phyloP scores from a whole-genome alignment of 768 basidiomycete genomes.

The Rhodotorula diobovata region DNA sequence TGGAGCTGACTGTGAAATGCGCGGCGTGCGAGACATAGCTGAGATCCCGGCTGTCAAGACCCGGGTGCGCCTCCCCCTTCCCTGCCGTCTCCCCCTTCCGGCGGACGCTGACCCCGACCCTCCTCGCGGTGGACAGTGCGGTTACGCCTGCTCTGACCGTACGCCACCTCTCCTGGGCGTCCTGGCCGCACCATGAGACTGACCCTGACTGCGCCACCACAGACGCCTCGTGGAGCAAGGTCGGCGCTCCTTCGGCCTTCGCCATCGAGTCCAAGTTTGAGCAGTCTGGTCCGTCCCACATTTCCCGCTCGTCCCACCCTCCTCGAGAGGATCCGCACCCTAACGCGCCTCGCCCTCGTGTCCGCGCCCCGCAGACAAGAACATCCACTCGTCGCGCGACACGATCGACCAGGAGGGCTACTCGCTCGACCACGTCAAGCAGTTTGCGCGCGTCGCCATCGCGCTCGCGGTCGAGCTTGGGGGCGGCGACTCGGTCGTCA shows the following conservation, averaged over 20 bases:
- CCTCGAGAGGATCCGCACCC: neutral
- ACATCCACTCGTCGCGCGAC: constrained; percentile 39
- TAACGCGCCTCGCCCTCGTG: neutral
- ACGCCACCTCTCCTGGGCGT: neutral
- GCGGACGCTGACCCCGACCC: too few species aligned
- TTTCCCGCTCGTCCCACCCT: too few species aligned
- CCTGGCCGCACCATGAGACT: neutral
- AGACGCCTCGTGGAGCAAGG: constrained; percentile 34
- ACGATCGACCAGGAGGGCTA: constrained; percentile 40
- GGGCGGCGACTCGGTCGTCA: constrained; percentile 13
- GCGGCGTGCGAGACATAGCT: neutral
- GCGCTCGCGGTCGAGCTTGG: constrained; percentile 43
- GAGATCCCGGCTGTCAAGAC: constrained; percentile 18
- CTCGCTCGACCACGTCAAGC: constrained; percentile 43
- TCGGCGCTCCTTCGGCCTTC: constrained; percentile 40
- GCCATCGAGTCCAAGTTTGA: constrained; percentile 37
- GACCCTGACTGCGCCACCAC: neutral
- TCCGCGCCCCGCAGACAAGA: neutral
- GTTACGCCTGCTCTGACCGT: constrained; percentile 43
- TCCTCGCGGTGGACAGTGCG: constrained; percentile 23
- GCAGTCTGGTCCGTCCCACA: neutral
- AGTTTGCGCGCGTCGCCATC: constrained; percentile 43
- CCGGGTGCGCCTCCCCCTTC: neutral
- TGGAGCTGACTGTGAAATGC: neutral
- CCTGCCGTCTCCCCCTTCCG: too few species aligned